Evolutionary conservation across 768 basidiomycete species (phyloP).

Genomic region (Termitomyces sp.): DNA sequence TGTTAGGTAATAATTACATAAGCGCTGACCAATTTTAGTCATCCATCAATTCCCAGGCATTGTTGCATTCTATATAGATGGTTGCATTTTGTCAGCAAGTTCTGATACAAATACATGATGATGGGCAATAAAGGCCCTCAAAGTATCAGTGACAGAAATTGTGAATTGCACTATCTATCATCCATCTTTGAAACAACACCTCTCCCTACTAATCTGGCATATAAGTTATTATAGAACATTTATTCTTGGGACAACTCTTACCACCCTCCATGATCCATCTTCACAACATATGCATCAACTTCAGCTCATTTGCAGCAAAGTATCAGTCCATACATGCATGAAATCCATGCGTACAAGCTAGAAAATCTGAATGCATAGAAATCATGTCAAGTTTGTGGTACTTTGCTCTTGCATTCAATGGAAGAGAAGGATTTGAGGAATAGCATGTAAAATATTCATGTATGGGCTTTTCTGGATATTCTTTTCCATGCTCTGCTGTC

Average conservation of each 20-base stretch:
- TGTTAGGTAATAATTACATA: too few relatives aligned
- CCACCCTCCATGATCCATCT: conserved; percentile 14
- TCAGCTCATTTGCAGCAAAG: conserved; percentile 20
- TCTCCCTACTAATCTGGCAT: conserved; percentile 7
- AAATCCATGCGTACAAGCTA: conserved; percentile 18
- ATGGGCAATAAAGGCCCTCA: too few relatives aligned
- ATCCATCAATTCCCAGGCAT: too few relatives aligned
- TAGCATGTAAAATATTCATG: conserved; percentile 13
- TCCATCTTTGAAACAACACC: conserved; percentile 5
- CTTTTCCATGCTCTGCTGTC: conserved; percentile 8
- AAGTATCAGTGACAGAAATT: too few relatives aligned
- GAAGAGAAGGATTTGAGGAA: conserved; percentile 40
- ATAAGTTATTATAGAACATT: conserved; percentile 7
- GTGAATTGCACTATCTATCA: not conserved
- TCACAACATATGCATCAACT: conserved; percentile 27
- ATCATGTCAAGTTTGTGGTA: conserved; percentile 29
- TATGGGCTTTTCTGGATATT: conserved; percentile 24
- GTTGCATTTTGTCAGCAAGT: too few relatives aligned
- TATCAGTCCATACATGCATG: conserved; percentile 17
- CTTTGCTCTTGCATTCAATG: conserved; percentile 23
- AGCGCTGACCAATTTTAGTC: too few relatives aligned
- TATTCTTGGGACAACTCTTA: conserved; percentile 7
- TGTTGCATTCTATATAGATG: too few relatives aligned
- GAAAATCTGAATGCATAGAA: conserved; percentile 24
- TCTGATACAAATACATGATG: too few relatives aligned